phyloP scores from a whole-genome alignment of 2,329 filamentous ascomycete genomes.

The Calonectria ilicicola region DNA sequence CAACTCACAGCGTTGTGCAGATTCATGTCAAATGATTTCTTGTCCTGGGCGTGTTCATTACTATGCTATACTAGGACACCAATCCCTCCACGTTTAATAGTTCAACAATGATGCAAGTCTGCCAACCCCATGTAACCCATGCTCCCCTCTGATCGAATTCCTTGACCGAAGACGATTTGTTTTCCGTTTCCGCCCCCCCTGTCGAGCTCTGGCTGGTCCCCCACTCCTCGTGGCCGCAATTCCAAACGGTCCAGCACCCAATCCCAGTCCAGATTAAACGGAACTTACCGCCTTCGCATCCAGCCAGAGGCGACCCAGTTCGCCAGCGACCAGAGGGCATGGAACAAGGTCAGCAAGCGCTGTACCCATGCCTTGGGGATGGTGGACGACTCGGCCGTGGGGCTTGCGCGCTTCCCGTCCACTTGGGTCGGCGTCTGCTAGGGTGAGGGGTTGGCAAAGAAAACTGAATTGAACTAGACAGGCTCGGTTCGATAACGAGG shows the following conservation, averaged over 20 bases:
- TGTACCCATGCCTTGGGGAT: background rate
- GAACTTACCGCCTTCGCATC: slow-evolving; percentile 21
- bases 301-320: background rate
- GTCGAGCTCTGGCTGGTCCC: slow-evolving; percentile 31
- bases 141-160: slow-evolving; percentile 17
- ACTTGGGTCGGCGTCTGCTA: slow-evolving; percentile 25
- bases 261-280: slow-evolving; percentile 23
- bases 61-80: background rate
- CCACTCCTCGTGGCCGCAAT: slow-evolving; percentile 42
- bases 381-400: slow-evolving; percentile 8
- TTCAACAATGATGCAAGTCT: slow-evolving; percentile 14
- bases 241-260: slow-evolving; percentile 34
- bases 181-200: slow-evolving; percentile 41
- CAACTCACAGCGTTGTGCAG: slow-evolving; percentile 12
- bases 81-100: slow-evolving; percentile 6
- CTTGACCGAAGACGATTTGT: slow-evolving; percentile 34
- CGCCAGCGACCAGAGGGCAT: background rate
- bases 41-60: background rate
- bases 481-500: slow-evolving; percentile 17
- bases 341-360: slow-evolving; percentile 14
- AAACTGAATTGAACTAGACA: background rate
- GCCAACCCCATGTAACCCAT: background rate
- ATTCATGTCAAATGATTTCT: background rate
- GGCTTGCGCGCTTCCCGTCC: slow-evolving; percentile 31
- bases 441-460: slow-evolving; percentile 15